Evolutionary conservation across 345 rosid species (phyloP), one percentile per base, ranked within the genome.

Genomic region (Arabidopsis thaliana): DNA sequence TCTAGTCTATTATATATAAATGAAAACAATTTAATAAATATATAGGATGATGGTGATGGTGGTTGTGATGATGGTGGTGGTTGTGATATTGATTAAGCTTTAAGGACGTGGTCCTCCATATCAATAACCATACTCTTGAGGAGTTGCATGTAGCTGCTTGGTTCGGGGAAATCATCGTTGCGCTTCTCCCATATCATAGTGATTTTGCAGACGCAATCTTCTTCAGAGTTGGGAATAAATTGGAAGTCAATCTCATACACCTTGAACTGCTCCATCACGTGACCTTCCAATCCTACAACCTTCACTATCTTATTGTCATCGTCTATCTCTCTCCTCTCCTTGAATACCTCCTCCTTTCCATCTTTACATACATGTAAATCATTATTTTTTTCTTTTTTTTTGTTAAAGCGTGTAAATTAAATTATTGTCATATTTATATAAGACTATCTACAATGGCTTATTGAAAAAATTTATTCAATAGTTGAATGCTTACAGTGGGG

Each of bases 261-360:
- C 55, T 50, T 50, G 13, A 48, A 1, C 55, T 8, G 13, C 55
- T 50, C 30, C 55, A 50, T 50, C 2, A 8, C 13, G 30, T 50
- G 55, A 50, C 57, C 57, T 24, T 52, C 57, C 0, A 52, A 33
- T 52, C 57, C 57, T 52, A 10, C 11, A 23, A 25, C 11, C 14
- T 11, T 52, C 33, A 11, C 2, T 1, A n/a, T 52, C 10, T 10
- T 52, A 20, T 5, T 52, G 33, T 52, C 57, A 24, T 24, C 57
- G n/a, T 52, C 57, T 13, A 51, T 24, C 33, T 51, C 33, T 51
- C 57, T 51, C 14, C 14, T 51, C 57, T 51, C 57, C 32, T 51
- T 51, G 33, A 51, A 24, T 4, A 9, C 14, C 8, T 52, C 33
- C 6, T 1, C 3, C n/a, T 24, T 52, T 52, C 57, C 32, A 52